Conservation (phyloP, 2,329 filamentous ascomycete species). For the Exophiala dermatitidis region DNA sequence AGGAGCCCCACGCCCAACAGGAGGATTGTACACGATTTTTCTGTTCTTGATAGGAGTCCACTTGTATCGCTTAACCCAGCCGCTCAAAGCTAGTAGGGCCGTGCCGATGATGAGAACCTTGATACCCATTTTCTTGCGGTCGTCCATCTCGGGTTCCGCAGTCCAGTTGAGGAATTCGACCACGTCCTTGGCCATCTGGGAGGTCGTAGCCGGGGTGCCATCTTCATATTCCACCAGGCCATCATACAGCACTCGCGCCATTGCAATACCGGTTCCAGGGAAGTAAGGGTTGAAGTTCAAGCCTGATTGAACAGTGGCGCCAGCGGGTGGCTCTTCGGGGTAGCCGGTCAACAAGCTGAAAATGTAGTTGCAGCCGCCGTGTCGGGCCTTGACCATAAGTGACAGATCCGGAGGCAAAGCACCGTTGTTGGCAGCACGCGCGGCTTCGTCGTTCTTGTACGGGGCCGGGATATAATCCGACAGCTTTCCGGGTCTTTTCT, state of each 20-base stretch:
- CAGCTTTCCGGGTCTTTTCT: conserved; percentile 97
- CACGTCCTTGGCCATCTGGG: conserved; percentile 99
- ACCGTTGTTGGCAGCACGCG: conserved; percentile 96
- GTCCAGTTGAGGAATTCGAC: conserved; percentile 99
- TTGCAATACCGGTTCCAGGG: conserved; percentile 91
- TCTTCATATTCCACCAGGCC: conserved; percentile 98
- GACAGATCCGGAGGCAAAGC: conserved; percentile 95
- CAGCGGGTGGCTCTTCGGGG: conserved; percentile 89
- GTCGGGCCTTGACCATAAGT: conserved; percentile 93
- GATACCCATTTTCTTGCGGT: conserved; percentile 99
- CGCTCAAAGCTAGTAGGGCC: conserved; percentile 73
- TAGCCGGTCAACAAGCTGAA: conserved; percentile 96
- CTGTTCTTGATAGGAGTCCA: conserved; percentile 94
- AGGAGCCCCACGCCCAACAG: neutral
- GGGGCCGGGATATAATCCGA: conserved; percentile 92
- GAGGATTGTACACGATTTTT: conserved; percentile 75
- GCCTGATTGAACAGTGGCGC: conserved; percentile 73
- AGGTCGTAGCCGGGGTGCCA: conserved; percentile 84
- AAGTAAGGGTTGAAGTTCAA: conserved; percentile 99
- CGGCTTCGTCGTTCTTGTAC: conserved; percentile 99
- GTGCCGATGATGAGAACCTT: conserved; percentile 81
- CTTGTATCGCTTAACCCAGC: conserved; percentile 99
- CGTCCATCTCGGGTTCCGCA: conserved; percentile 97
- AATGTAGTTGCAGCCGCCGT: conserved; percentile 98
- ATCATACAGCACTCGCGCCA: conserved; percentile 97